These are phyloP conservation scores for Tricholoma bakamatsutake DNA, from an alignment of 768 basidiomycete species.

Conservation along the genomic window DNA sequence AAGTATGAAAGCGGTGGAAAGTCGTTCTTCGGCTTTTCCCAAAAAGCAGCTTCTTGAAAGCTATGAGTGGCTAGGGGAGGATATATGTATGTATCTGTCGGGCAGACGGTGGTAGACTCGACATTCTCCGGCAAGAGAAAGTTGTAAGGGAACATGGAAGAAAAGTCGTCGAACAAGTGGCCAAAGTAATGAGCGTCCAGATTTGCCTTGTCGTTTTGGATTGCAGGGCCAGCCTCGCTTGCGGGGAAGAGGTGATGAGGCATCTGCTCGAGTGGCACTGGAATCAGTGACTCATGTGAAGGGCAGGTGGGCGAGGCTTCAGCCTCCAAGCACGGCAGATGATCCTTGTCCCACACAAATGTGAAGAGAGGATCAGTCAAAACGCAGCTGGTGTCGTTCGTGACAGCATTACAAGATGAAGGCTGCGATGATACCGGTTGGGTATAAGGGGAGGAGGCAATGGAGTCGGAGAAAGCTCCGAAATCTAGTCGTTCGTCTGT, in stretches of 20 bases:
- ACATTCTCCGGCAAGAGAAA: background rate
- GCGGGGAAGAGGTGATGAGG: conserved; percentile 1
- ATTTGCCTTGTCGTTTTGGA: background rate
- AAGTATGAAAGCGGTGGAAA: background rate
- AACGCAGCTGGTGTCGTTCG: background rate
- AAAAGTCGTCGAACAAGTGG: background rate
- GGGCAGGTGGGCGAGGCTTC: background rate
- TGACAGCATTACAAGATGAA: background rate
- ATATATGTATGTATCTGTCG: background rate
- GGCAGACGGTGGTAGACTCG: background rate
- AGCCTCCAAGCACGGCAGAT: background rate
- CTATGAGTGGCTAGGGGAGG: background rate
- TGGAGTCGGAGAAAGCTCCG: background rate
- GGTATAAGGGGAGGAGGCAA: background rate
- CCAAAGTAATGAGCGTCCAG: background rate
- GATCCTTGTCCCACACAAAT: background rate
- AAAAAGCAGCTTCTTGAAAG: background rate
- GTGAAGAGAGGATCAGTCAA: background rate
- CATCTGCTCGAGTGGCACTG: background rate
- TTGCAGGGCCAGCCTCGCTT: background rate
- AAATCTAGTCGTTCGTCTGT: background rate
- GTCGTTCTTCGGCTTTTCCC: background rate
- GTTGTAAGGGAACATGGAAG: background rate
- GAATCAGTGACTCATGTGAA: background rate
- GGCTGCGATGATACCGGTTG: background rate